Base-by-base conservation (phyloP, 768 basidiomycete genomes). In the Pulveroboletus sp. region DNA sequence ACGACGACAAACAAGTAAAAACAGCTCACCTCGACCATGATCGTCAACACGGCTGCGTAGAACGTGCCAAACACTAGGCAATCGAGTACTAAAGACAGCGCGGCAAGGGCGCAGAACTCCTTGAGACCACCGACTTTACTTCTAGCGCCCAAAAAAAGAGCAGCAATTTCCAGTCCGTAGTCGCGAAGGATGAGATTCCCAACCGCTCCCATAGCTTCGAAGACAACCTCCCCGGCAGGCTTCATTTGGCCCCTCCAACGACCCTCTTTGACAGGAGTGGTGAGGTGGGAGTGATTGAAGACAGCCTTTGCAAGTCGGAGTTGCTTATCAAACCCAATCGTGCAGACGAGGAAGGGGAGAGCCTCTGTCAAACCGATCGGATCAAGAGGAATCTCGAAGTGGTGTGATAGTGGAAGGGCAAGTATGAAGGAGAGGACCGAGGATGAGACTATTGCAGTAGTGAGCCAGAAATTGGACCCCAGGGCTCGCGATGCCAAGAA, bases 251-350 rank as follows among this genome's bases (percentile, higher is more conserved):
- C 69, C 39, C 70, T 57, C 53, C 71, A 72, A 18, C 71, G 65
- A 26, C 50, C 77, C 65, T 45, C 73, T 65, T 43, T 65, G 42
- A 67, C 66, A 17, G 76, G 70, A 32, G 61, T 57, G n/a, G 61
- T 59, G 26, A 83, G 69, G 42, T 87, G 80, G 2, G 88, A 89
- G 58, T 93, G 89, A 27, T 81, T 78, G 71, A 97, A 91, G 14
- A 98, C 89, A 2, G 93, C 86, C 11, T 85, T 79, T 3, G 93
- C 94, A 24, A 99, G 83, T 7, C 90, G 81, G 40, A 95, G 83
- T 0, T 94, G 95, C 67, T 99, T 98, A 71, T 99, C 96, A 67
- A 98, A 99, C 7, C 95, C 95, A 52, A 99, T 84, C 2, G 93
- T 96, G 68, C 95, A 95, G 32, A 99, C 94, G 42, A 98, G 76